Percentiles rank a stretch among this genome's conserved stretches.
These are phyloP conservation scores for Coemansia sp. DNA, from an alignment of 192 early-diverging fungal species.

Conservation along the genomic window DNA sequence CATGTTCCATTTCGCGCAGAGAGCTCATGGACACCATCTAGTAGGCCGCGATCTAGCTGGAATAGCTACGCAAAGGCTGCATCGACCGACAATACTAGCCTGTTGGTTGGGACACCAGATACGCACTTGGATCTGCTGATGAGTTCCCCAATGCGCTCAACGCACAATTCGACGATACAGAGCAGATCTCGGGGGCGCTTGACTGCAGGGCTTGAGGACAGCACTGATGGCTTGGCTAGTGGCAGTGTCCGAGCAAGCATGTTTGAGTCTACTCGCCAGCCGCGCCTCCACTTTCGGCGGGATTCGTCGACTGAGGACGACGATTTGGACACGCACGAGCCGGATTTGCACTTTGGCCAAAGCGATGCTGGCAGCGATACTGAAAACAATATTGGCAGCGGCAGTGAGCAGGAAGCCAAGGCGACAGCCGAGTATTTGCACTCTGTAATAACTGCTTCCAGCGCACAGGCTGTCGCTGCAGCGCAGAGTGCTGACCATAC, in stretches of 20 bases:
- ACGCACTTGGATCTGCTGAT: slow-evolving; percentile 33
- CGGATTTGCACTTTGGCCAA: slow-evolving; percentile 50
- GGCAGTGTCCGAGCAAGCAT: slow-evolving; percentile 12
- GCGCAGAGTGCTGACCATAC: slow-evolving; percentile 7
- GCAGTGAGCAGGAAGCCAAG: slow-evolving; percentile 18
- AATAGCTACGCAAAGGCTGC: slow-evolving; percentile 7
- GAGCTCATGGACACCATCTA: slow-evolving; percentile 11
- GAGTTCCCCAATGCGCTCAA: slow-evolving; percentile 37
- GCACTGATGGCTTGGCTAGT: background rate
- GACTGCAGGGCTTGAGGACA: slow-evolving; percentile 25
- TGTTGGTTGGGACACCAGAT: slow-evolving; percentile 12
- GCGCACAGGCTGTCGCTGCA: background rate
- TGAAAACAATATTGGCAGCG: slow-evolving; percentile 14
- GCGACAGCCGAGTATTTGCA: slow-evolving; percentile 19
- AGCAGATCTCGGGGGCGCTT: slow-evolving; percentile 14
- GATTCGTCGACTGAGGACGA: slow-evolving; percentile 44
- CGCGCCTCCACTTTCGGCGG: slow-evolving; percentile 14
- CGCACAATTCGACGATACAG: slow-evolving; percentile 9
- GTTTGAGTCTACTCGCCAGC: slow-evolving; percentile 25
- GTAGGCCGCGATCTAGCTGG: slow-evolving; percentile 6
- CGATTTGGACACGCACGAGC: slow-evolving; percentile 36
- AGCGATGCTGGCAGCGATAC: slow-evolving; percentile 44
- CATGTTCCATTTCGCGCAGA: slow-evolving; percentile 6
- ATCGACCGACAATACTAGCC: background rate
- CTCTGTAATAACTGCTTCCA: slow-evolving; percentile 19